Percentiles rank a stretch among this genome's conserved stretches.
These are phyloP conservation scores for Linanthus parryae DNA, from an alignment of 148 eudicot genomes.

Conservation along the genomic window DNA sequence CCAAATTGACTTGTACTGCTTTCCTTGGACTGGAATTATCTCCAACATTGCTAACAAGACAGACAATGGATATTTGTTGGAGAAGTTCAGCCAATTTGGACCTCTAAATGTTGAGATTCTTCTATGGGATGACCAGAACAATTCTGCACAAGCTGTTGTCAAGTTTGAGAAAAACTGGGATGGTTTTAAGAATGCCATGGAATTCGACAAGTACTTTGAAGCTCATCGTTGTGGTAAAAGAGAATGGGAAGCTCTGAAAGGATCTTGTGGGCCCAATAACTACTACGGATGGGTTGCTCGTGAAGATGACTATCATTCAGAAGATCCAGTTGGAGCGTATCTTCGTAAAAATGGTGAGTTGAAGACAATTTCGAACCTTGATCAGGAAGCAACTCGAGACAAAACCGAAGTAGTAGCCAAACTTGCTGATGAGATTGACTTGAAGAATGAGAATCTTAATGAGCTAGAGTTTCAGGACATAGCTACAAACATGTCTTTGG, in stretches of 20 bases:
- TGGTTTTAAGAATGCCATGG: constrained; percentile 56
- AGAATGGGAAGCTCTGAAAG: constrained; percentile 40
- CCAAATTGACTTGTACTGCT: constrained; percentile 37
- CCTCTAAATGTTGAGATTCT: constrained; percentile 44
- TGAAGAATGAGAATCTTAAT: constrained; percentile 35
- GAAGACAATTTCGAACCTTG: constrained; percentile 47
- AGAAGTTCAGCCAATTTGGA: constrained; percentile 35
- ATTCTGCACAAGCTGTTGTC: constrained; percentile 39
- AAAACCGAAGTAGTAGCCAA: constrained; percentile 27
- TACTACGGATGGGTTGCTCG: constrained; percentile 83
- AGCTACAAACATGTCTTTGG: constrained; percentile 43
- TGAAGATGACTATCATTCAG: constrained; percentile 49
- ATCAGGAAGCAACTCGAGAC: constrained; percentile 33
- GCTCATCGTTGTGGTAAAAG: constrained; percentile 48
- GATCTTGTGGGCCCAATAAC: too few relatives aligned
- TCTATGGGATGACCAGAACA: constrained; percentile 26
- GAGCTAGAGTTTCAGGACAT: constrained; percentile 48
- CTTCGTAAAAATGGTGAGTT: constrained; percentile 46
- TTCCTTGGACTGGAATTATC: constrained; percentile 76
- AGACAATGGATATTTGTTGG: constrained; percentile 39
- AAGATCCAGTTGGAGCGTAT: constrained; percentile 51
- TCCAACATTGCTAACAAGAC: constrained; percentile 41
- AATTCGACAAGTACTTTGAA: constrained; percentile 74
- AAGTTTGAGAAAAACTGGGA: constrained; percentile 55
- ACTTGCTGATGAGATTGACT: constrained; percentile 51